These are phyloP conservation scores for Claviceps fusiformis DNA, from an alignment of 2,329 filamentous ascomycete genomes.

Conservation along the genomic window DNA sequence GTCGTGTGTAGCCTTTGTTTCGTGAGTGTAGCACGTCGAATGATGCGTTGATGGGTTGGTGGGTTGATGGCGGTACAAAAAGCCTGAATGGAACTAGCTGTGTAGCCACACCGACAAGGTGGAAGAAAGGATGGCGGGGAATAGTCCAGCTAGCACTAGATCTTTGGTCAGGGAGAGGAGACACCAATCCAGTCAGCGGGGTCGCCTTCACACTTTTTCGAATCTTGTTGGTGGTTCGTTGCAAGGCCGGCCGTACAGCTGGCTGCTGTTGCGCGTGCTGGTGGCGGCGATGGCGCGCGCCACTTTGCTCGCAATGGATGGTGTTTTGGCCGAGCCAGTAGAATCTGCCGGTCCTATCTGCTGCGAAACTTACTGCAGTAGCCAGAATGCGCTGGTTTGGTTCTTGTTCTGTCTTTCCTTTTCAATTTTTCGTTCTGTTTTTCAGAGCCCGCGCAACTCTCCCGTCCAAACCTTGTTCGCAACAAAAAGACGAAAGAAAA, in stretches of 20 bases:
- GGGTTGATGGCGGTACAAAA: background rate
- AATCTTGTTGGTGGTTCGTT: background rate
- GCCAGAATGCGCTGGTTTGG: background rate
- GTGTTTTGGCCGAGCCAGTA: background rate
- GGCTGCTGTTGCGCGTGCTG: background rate
- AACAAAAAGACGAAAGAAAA: background rate
- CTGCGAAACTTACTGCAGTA: background rate
- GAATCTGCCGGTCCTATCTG: background rate
- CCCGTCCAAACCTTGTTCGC: background rate
- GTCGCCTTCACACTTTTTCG: constrained; percentile 1
- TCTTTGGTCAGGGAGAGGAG: background rate
- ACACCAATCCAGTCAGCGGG: constrained; percentile 3
- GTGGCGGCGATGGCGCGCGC: background rate
- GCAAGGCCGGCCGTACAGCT: background rate
- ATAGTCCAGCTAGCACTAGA: background rate
- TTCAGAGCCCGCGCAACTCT: background rate
- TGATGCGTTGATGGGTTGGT: no score
- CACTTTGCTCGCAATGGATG: background rate
- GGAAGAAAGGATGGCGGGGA: background rate
- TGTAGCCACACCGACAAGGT: background rate
- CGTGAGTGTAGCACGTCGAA: no score
- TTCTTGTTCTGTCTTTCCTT: background rate
- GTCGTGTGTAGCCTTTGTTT: no score
- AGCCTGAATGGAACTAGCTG: background rate
- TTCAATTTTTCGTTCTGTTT: background rate